These are phyloP conservation scores for Penicillium occitanis DNA, from an alignment of 2,329 filamentous ascomycete genomes.

Conservation along the genomic window DNA sequence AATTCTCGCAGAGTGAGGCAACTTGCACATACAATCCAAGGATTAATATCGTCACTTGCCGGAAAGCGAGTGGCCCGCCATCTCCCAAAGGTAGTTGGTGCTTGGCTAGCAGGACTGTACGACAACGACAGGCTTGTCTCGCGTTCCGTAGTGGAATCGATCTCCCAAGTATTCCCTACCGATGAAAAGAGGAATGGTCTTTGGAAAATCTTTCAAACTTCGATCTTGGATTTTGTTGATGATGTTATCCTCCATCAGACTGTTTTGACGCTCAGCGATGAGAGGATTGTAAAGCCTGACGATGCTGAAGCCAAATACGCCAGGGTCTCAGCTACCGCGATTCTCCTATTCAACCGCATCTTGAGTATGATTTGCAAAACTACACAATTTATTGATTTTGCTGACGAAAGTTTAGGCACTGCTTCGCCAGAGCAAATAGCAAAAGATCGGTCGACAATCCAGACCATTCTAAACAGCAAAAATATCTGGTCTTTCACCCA, in stretches of 20 bases:
- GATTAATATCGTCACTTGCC: constrained; percentile 55
- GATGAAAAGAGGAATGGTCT: constrained; percentile 75
- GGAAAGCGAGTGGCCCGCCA: constrained; percentile 82
- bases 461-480: constrained; percentile 63
- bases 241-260: constrained; percentile 78
- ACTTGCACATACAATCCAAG: constrained; percentile 75
- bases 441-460: constrained; percentile 63
- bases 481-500: constrained; percentile 61
- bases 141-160: constrained; percentile 72
- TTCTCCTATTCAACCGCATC: constrained; percentile 56
- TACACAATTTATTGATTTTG: neutral
- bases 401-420: constrained; percentile 32
- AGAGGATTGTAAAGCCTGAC: constrained; percentile 77
- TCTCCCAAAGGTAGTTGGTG: constrained; percentile 73
- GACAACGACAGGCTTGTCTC: constrained; percentile 78
- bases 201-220: constrained; percentile 76
- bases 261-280: constrained; percentile 79
- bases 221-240: constrained; percentile 78
- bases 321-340: constrained; percentile 66
- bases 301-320: constrained; percentile 84
- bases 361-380: constrained; percentile 40
- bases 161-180: constrained; percentile 72
- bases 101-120: constrained; percentile 89
- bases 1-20: constrained; percentile 84
- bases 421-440: constrained; percentile 52